These are phyloP conservation scores for Trypanosoma cruzi DNA, from an alignment of 208 protist species.

Conservation along the genomic window DNA sequence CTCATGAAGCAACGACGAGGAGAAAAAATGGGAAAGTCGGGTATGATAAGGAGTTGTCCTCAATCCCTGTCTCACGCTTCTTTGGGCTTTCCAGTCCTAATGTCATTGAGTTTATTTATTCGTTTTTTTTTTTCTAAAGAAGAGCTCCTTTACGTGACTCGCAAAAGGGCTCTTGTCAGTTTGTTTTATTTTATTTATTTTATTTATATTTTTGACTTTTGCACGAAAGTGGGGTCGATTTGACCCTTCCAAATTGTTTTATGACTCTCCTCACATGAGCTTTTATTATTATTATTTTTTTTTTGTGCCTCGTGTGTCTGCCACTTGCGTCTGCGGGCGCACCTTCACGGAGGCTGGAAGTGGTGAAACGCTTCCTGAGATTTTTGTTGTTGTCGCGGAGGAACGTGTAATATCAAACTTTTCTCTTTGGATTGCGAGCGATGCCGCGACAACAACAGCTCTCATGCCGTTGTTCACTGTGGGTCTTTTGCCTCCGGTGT, in stretches of 20 bases:
- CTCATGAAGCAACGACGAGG: background rate
- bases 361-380: too few species aligned
- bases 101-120: conserved; percentile 1
- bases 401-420: too few species aligned
- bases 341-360: too few species aligned
- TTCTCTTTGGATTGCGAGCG: too few species aligned
- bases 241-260: background rate
- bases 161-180: background rate
- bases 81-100: background rate
- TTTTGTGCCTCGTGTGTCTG: too few species aligned
- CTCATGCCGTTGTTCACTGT: background rate
- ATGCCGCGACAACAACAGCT: too few species aligned
- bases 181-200: conserved; percentile 16
- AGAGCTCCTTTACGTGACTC: background rate
- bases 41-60: background rate
- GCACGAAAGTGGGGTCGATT: background rate
- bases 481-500: too few species aligned
- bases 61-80: background rate
- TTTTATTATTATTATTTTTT: too few species aligned
- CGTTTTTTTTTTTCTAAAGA: conserved; percentile 3
- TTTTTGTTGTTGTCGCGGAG: too few species aligned
- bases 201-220: conserved; percentile 10
- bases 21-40: background rate
- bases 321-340: too few species aligned
- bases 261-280: background rate